Evolutionary conservation across 1,139 yeast genomes (phyloP).

Genomic region (Diutina mesorugosa): DNA sequence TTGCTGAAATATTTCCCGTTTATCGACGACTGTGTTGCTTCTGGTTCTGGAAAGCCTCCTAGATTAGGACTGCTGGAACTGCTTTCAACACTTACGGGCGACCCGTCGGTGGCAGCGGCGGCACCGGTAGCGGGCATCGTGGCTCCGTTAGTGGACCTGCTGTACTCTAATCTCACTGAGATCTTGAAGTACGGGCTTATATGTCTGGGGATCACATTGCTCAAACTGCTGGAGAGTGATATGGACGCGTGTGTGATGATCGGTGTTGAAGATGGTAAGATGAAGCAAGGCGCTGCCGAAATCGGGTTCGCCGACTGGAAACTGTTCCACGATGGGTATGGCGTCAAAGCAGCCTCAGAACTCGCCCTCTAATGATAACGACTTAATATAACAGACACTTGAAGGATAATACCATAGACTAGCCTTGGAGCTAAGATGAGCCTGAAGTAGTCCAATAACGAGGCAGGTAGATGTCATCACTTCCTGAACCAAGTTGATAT

Average conservation of each 20-base stretch:
- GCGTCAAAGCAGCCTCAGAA: conserved; percentile 5
- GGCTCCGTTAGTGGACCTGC: conserved; percentile 44
- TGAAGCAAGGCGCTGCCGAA: conserved; percentile 22
- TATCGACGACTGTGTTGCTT: conserved; percentile 19
- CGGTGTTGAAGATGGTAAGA: conserved; percentile 26
- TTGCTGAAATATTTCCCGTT: conserved; percentile 42
- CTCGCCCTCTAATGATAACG: neutral
- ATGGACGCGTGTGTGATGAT: conserved; percentile 25
- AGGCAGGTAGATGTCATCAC: too few relatives aligned
- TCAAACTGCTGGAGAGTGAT: conserved; percentile 18
- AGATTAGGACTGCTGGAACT: neutral
- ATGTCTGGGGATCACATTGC: conserved; percentile 44
- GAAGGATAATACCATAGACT: too few relatives aligned
- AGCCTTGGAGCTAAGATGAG: too few relatives aligned
- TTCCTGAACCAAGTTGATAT: too few relatives aligned
- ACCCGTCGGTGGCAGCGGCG: conserved; percentile 4
- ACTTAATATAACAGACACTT: too few relatives aligned
- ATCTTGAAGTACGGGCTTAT: conserved; percentile 46
- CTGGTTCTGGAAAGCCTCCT: neutral
- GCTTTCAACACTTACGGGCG: neutral
- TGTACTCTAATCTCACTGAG: conserved; percentile 40
- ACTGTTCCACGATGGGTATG: conserved; percentile 25
- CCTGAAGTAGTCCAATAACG: too few relatives aligned
- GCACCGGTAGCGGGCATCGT: conserved; percentile 37
- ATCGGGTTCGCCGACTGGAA: conserved; percentile 33